Conservation (phyloP, 2,329 filamentous ascomycete species). For the Biscogniauxia marginata region DNA sequence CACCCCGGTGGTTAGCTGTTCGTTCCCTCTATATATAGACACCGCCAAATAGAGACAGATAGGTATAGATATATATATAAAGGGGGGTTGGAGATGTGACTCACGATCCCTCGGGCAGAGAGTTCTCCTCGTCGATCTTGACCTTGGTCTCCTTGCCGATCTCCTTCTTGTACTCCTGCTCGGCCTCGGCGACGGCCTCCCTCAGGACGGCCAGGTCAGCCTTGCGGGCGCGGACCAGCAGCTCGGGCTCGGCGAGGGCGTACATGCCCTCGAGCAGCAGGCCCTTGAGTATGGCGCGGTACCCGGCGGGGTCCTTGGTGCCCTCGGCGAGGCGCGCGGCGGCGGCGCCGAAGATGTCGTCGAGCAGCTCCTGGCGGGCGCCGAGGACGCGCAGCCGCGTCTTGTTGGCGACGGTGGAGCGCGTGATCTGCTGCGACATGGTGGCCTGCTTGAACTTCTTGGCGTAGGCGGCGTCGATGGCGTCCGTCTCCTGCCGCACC, state of each 20-base stretch:
- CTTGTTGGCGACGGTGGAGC: constrained; percentile 95
- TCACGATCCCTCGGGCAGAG: constrained; percentile 80
- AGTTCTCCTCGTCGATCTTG: constrained; percentile 74
- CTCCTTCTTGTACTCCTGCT: constrained; percentile 80
- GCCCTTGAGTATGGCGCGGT: constrained; percentile 73
- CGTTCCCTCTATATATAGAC: too few relatives aligned
- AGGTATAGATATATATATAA: neutral
- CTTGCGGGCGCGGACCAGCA: constrained; percentile 74
- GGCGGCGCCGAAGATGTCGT: constrained; percentile 82
- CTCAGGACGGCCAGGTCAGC: constrained; percentile 73
- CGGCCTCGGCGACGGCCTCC: constrained; percentile 74
- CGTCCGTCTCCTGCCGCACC: constrained; percentile 87
- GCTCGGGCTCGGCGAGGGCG: constrained; percentile 76
- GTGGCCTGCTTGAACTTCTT: constrained; percentile 99
- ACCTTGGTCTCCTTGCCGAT: constrained; percentile 67
- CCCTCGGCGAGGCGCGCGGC: constrained; percentile 67
- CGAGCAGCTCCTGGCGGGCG: constrained; percentile 85
- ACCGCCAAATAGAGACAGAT: too few relatives aligned
- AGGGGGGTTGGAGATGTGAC: constrained; percentile 38
- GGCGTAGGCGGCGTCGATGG: constrained; percentile 91
- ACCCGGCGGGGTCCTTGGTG: constrained; percentile 69
- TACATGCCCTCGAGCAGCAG: constrained; percentile 89
- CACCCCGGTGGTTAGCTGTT: constrained; percentile 5
- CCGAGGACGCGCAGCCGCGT: constrained; percentile 84
- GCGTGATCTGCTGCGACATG: constrained; percentile 98